A percentile compares a stretch with the other conserved stretches of the same genome.
These are phyloP conservation scores for Ascochyta rabiei DNA, from an alignment of 2,329 filamentous ascomycete species.

Conservation along the genomic window DNA sequence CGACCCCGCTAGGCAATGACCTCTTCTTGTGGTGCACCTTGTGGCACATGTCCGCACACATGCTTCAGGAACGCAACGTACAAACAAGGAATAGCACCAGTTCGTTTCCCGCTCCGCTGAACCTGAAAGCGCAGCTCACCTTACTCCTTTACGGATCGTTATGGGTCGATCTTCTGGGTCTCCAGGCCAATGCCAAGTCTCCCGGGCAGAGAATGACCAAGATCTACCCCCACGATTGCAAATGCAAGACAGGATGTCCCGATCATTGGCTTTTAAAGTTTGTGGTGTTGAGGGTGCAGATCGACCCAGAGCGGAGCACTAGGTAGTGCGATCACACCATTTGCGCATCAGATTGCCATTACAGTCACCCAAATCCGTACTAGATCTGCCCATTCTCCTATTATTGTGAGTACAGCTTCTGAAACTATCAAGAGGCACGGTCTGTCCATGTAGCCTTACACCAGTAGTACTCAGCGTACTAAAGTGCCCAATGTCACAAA, in stretches of 20 bases:
- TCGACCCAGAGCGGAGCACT: constrained; percentile 18
- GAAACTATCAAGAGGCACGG: no score
- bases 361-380: not conserved
- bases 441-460: no score
- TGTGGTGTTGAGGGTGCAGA: constrained; percentile 28
- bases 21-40: not conserved
- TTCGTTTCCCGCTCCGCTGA: not conserved
- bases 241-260: constrained; percentile 36
- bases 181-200: not conserved
- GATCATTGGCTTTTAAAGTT: constrained; percentile 27
- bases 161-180: no score
- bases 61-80: not conserved
- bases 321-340: constrained; percentile 21
- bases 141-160: no score
- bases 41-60: not conserved
- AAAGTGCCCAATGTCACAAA: no score
- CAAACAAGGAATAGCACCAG: not conserved
- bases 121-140: not conserved
- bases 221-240: constrained; percentile 20
- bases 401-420: no score
- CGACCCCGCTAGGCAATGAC: not conserved
- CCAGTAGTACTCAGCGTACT: no score
- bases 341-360: constrained; percentile 17
- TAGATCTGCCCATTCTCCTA: no score
- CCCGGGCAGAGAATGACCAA: constrained; percentile 7